A percentile compares a stretch with the other conserved stretches of the same genome.
These are phyloP conservation scores for Prunus mongolica DNA, from an alignment of 306 rosid species.

Conservation along the genomic window DNA sequence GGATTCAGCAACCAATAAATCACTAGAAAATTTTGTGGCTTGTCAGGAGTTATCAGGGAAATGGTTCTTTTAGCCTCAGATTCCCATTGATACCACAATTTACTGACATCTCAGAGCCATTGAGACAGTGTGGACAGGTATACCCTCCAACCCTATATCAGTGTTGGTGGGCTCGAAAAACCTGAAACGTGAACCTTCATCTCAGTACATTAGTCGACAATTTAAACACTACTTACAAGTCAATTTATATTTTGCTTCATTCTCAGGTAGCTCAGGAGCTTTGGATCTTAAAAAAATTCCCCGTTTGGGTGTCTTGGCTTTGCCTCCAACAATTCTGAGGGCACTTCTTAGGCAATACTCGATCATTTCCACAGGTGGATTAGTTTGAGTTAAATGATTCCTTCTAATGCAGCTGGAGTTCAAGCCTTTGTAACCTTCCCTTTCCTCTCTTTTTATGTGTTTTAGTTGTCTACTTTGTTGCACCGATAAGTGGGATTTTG, in stretches of 20 bases:
- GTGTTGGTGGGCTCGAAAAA: too few species aligned
- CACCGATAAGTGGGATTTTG: too few species aligned
- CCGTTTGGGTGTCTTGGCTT: neutral
- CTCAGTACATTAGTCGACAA: neutral
- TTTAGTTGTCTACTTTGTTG: neutral
- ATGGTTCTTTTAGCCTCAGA: too few species aligned
- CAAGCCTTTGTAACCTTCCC: neutral
- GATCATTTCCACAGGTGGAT: neutral
- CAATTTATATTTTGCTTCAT: neutral
- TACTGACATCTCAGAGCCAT: too few species aligned
- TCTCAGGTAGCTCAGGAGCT: too few species aligned
- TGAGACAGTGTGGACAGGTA: too few species aligned
- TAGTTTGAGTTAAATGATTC: neutral
- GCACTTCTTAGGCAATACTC: neutral
- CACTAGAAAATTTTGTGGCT: too few species aligned
- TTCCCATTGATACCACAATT: too few species aligned
- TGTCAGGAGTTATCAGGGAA: too few species aligned
- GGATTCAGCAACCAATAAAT: too few species aligned
- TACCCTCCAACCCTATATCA: too few species aligned
- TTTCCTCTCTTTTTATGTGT: neutral
- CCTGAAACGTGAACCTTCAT: too few species aligned
- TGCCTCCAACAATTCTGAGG: neutral
- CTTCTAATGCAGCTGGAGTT: neutral
- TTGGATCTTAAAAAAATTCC: neutral
- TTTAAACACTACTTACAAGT: neutral